Percentiles rank a stretch among this genome's conserved stretches.
These are phyloP conservation scores for Monosporozyma servazzii DNA, from an alignment of 805 yeast genomes.

Conservation along the genomic window DNA sequence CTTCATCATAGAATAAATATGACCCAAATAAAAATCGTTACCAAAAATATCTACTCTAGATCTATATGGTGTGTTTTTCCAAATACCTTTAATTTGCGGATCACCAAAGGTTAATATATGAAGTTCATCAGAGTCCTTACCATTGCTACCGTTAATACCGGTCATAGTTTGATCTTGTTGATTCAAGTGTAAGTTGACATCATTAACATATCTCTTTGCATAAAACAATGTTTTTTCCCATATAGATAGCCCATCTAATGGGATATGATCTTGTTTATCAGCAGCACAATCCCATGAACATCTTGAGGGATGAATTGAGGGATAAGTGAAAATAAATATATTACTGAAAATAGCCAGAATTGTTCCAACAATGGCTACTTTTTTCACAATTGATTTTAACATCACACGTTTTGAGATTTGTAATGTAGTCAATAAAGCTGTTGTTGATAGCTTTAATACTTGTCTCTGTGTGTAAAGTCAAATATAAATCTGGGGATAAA, in stretches of 20 bases:
- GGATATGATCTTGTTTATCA: neutral
- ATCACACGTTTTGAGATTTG: neutral
- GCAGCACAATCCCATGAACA: constrained; percentile 51
- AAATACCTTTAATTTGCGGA: constrained; percentile 91
- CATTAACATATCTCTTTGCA: constrained; percentile 23
- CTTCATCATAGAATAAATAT: constrained; percentile 62
- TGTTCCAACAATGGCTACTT: constrained; percentile 12
- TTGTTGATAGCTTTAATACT: neutral
- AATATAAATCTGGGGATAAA: too few relatives aligned
- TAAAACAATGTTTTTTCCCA: constrained; percentile 21
- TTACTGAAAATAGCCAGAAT: constrained; percentile 41
- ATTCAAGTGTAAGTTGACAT: constrained; percentile 17
- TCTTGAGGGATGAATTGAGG: constrained; percentile 43
- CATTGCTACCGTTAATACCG: constrained; percentile 4
- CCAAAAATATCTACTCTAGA: constrained; percentile 79
- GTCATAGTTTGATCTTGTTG: constrained; percentile 6
- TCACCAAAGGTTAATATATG: constrained; percentile 83
- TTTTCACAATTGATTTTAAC: constrained; percentile 2
- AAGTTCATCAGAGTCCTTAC: constrained; percentile 33
- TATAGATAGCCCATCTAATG: neutral
- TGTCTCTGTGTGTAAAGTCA: neutral
- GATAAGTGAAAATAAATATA: constrained; percentile 65
- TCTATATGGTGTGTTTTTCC: constrained; percentile 60
- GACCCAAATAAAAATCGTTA: constrained; percentile 83
- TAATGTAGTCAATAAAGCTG: too few relatives aligned